A percentile compares a stretch with the other conserved stretches of the same genome.
Conservation (phyloP, 108 stramenopile genomes). For the Pseudonitzschia multiseries region DNA sequence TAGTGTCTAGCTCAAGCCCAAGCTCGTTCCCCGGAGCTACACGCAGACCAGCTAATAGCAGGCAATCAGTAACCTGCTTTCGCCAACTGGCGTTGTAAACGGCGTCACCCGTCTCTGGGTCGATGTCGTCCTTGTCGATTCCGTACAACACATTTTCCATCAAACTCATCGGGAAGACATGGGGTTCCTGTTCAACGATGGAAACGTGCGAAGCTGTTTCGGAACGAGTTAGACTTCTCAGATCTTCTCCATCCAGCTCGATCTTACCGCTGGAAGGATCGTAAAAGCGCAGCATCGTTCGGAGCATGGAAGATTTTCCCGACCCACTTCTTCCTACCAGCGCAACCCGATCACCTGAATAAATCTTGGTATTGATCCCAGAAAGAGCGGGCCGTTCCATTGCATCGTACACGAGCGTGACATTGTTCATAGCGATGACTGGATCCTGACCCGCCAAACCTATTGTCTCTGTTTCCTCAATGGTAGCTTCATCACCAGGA, state of each 20-base stretch:
- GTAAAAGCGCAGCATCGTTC: conserved; percentile 90
- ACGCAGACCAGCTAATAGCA: conserved; percentile 66
- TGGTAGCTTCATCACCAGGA: background rate
- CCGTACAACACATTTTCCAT: conserved; percentile 93
- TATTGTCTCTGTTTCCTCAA: background rate
- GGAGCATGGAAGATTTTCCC: conserved; percentile 91
- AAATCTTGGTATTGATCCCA: conserved; percentile 67
- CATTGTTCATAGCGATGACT: conserved; percentile 62
- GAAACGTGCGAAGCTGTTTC: conserved; percentile 71
- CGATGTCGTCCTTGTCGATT: conserved; percentile 64
- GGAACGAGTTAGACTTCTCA: conserved; percentile 71
- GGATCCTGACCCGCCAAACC: conserved; percentile 20
- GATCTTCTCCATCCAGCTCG: conserved; percentile 71
- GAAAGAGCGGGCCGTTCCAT: conserved; percentile 74
- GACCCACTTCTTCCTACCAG: conserved; percentile 91
- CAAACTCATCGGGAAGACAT: conserved; percentile 87
- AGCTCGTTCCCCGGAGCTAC: conserved; percentile 74
- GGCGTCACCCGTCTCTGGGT: conserved; percentile 61
- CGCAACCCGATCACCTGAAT: conserved; percentile 88
- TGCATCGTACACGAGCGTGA: conserved; percentile 62
- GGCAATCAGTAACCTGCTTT: conserved; percentile 47
- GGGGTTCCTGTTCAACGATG: conserved; percentile 91
- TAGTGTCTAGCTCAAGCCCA: conserved; percentile 81
- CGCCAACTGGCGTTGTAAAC: conserved; percentile 64
- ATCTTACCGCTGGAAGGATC: conserved; percentile 86